phyloP scores from a whole-genome alignment of 192 early-diverging fungal genomes.

The Coemansia sp. region DNA sequence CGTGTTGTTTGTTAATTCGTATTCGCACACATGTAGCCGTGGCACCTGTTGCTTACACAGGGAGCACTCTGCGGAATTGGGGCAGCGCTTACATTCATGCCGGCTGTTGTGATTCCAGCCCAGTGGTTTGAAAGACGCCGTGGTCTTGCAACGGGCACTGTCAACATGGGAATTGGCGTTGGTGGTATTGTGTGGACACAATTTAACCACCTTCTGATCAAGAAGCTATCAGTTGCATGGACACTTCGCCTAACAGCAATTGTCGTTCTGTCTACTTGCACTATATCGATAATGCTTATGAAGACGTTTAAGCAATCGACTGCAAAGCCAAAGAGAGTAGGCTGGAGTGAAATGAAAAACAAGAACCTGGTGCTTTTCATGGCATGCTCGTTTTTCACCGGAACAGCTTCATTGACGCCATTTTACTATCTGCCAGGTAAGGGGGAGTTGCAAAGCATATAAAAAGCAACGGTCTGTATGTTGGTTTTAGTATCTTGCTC shows the following conservation, averaged over 20 bases:
- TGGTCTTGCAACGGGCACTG: constrained; percentile 59
- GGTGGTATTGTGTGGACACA: constrained; percentile 68
- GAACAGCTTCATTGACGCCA: constrained; percentile 42
- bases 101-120: constrained; percentile 49
- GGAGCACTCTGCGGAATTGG: constrained; percentile 60
- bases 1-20: not conserved
- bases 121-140: constrained; percentile 62
- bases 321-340: constrained; percentile 7
- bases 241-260: constrained; percentile 62
- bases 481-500: not conserved
- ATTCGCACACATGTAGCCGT: constrained; percentile 45
- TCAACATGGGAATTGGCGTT: constrained; percentile 66
- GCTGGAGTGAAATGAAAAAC: constrained; percentile 23
- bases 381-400: constrained; percentile 37
- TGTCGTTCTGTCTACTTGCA: constrained; percentile 36
- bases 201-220: constrained; percentile 60
- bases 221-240: constrained; percentile 58
- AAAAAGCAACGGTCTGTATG: too few relatives aligned
- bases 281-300: constrained; percentile 35
- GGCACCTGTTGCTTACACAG: constrained; percentile 64
- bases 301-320: constrained; percentile 20
- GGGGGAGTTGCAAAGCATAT: too few relatives aligned
- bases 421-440: constrained; percentile 56
- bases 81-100: constrained; percentile 51
- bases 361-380: constrained; percentile 30